A percentile compares a stretch with the other conserved stretches of the same genome.
phyloP scores from a whole-genome alignment of 371 early-diverging fungal species.

The Actinomortierella ambigua region DNA sequence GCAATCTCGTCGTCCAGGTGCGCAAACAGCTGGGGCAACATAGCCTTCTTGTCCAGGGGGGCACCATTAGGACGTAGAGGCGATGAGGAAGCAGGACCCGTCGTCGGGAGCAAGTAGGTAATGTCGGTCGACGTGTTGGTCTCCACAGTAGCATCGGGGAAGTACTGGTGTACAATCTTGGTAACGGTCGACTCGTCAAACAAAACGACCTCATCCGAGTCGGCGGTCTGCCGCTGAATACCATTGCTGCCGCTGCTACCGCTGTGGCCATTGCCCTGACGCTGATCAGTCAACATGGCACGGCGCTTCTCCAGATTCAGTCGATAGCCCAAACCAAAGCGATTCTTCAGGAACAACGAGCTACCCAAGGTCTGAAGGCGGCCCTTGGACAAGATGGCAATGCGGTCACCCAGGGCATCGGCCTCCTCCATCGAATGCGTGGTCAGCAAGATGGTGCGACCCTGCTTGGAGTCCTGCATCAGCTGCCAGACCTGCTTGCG shows the following conservation, averaged over 20 bases:
- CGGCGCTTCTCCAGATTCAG: constrained; percentile 47
- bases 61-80: not conserved
- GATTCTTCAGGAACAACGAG: constrained; percentile 50
- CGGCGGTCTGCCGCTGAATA: not conserved
- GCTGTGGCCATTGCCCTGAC: not conserved
- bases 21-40: constrained; percentile 37
- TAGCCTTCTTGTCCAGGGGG: constrained; percentile 23
- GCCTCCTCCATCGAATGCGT: constrained; percentile 79
- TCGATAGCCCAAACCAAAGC: constrained; percentile 50
- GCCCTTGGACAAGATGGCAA: constrained; percentile 70
- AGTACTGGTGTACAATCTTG: constrained; percentile 23
- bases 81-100: not conserved
- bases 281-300: constrained; percentile 42
- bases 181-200: constrained; percentile 32
- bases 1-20: constrained; percentile 40
- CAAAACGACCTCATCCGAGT: constrained; percentile 9
- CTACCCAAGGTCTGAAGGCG: constrained; percentile 53
- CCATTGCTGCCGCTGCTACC: too few relatives aligned
- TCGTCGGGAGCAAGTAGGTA: constrained; percentile 30
- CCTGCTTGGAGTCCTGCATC: constrained; percentile 66
- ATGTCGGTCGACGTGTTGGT: constrained; percentile 38
- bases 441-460: constrained; percentile 67
- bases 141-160: constrained; percentile 38
- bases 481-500: constrained; percentile 70
- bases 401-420: constrained; percentile 68